These are phyloP conservation scores for Flaveria robusta DNA, from an alignment of 129 eudicot species.

Conservation along the genomic window DNA sequence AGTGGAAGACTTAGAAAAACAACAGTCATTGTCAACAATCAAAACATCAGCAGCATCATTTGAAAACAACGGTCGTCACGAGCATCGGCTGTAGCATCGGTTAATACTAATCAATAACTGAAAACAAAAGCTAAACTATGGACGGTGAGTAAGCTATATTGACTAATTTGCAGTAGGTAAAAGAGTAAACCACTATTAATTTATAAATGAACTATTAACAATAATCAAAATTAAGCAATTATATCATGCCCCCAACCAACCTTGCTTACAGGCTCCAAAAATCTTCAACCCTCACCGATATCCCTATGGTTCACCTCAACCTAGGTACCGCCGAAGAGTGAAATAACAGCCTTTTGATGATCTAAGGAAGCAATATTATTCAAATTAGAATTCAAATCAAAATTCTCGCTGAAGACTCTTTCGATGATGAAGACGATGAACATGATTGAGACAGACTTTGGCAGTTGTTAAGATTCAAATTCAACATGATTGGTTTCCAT, in stretches of 20 bases:
- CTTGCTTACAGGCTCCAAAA: background rate
- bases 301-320: conserved; percentile 41
- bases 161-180: too few relatives aligned
- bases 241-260: background rate
- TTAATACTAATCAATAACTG: too few relatives aligned
- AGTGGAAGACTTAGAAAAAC: too few relatives aligned
- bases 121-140: too few relatives aligned
- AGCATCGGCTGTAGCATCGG: too few relatives aligned
- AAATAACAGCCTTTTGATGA: conserved; percentile 40
- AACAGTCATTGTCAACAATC: too few relatives aligned
- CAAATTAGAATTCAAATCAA: conserved; percentile 54
- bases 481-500: background rate
- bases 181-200: too few relatives aligned
- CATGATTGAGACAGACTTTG: conserved; percentile 53
- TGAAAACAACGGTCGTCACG: too few relatives aligned
- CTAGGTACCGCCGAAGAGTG: conserved; percentile 58
- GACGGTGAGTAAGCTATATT: too few relatives aligned
- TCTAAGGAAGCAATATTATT: conserved; percentile 37
- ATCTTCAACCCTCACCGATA: background rate
- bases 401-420: conserved; percentile 45
- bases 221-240: background rate
- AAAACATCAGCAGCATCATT: too few relatives aligned
- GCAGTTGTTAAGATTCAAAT: conserved; percentile 7
- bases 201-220: background rate
- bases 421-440: conserved; percentile 43